Conservation (phyloP, 306 rosid genomes). For the Inga leiocalycina region DNA sequence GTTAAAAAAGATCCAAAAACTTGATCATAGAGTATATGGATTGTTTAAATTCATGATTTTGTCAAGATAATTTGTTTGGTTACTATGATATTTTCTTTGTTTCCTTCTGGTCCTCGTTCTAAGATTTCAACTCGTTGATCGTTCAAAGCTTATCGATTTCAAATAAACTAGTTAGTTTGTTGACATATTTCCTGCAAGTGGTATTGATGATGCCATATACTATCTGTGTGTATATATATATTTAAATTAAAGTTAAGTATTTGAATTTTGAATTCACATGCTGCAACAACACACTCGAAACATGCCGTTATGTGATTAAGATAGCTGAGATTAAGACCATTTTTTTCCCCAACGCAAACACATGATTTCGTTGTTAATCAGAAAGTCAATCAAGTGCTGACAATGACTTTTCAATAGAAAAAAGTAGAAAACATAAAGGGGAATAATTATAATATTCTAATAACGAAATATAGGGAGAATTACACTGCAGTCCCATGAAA, state of each 20-base stretch:
- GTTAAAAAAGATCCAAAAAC: conserved; percentile 1
- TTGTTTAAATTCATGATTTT: conserved; percentile 26
- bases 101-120: background rate
- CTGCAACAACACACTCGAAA: background rate
- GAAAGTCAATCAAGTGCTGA: background rate
- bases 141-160: background rate
- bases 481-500: no score
- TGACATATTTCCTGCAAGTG: background rate
- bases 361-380: background rate
- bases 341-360: background rate
- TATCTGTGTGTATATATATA: no score
- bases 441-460: background rate
- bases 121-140: background rate
- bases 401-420: background rate
- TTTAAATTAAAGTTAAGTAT: no score
- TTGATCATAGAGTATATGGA: background rate
- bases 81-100: background rate
- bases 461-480: no score
- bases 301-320: background rate
- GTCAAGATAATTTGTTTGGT: background rate
- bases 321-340: background rate
- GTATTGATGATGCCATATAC: no score
- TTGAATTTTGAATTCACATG: background rate
- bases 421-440: background rate
- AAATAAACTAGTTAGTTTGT: no score